Evolutionary conservation across 257 asterid species (phyloP), one percentile per base, ranked within the genome.

Genomic region (Leptodermis oblonga): DNA sequence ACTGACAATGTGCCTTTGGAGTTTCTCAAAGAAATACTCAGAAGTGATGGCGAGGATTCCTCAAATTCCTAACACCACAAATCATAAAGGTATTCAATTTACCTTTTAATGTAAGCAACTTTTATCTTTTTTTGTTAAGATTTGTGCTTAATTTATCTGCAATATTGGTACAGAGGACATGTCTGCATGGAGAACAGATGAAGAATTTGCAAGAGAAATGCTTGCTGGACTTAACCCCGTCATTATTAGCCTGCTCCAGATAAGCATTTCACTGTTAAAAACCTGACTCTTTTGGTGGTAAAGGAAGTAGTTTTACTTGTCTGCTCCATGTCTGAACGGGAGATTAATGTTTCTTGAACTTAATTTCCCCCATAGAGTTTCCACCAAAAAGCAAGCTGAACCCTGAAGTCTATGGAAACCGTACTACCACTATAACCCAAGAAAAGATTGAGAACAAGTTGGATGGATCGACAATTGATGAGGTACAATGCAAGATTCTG

Each of bases 161-260:
- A 31, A 25, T 11, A 48, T 39, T 73, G 31, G n/a, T n/a, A n/a
- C 84, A 90, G 96, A 80, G 62, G 86, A 83, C 46, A 78, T 80
- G 67, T 73, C 78, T 28, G 89, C 91, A n/a, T n/a, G n/a, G n/a
- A n/a, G n/a, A n/a, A n/a, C n/a, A n/a, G n/a, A n/a, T n/a, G n/a
- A n/a, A n/a, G 95, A 87, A 75, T 90, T 87, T 71, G 88, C 84
- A 55, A 83, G 92, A 80, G 92, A 90, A 79, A 86, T 82, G 92
- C 79, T 90, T 62, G 96, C 95, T n/a, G 96, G 95, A 72, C 43
- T 80, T 53, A 81, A 86, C 79, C 95, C 96, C 49, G 80, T 87
- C 68, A 75, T 80, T n/a, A 80, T 90, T 72, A 69, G 86, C 46
- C 73, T 87, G 22, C 95, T 90, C 77, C 78, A 86, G 65, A 95